phyloP scores from a whole-genome alignment of 1,284 basidiomycete species.

The Papiliotrema flavescens region DNA sequence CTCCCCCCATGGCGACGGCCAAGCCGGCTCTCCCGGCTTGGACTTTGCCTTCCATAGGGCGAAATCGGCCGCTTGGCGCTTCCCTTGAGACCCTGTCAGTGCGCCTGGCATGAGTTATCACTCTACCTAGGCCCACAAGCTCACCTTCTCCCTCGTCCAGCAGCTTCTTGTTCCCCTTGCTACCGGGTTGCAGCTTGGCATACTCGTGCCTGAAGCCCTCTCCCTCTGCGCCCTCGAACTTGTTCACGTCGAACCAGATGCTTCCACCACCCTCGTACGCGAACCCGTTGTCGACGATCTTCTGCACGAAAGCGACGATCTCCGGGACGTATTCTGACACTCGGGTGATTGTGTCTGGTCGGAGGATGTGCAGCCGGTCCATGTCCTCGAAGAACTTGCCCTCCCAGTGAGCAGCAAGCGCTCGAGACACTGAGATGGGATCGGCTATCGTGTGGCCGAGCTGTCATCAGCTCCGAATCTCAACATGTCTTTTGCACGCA shows the following conservation, averaged over 20 bases:
- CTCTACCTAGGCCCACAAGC: conserved; percentile 2
- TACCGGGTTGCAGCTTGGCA: conserved; percentile 93
- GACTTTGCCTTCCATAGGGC: conserved; percentile 93
- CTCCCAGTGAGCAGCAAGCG: conserved; percentile 88
- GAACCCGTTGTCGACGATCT: conserved; percentile 83
- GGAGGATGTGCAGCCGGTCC: conserved; percentile 76
- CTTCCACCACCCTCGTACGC: conserved; percentile 85
- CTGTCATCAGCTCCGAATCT: conserved; percentile 47
- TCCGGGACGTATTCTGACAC: conserved; percentile 98
- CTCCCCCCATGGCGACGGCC: conserved; percentile 93
- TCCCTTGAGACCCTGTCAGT: conserved; percentile 61
- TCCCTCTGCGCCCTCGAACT: conserved; percentile 69
- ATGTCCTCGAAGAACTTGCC: conserved; percentile 88
- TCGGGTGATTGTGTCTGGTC: conserved; percentile 86
- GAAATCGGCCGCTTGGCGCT: conserved; percentile 69
- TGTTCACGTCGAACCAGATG: conserved; percentile 90
- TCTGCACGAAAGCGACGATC: conserved; percentile 83
- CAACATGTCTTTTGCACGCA: conserved; percentile 38
- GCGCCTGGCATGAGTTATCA: conserved; percentile 53
- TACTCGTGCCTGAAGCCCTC: conserved; percentile 66
- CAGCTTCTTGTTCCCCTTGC: conserved; percentile 85
- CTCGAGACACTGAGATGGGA: conserved; percentile 73
- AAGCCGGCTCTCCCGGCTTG: conserved; percentile 95
- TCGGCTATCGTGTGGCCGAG: conserved; percentile 77
- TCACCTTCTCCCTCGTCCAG: conserved; percentile 91